Evolutionary conservation across 768 basidiomycete genomes (phyloP), one percentile per base, ranked within the genome.

Genomic region (Suillus ampliporus): DNA sequence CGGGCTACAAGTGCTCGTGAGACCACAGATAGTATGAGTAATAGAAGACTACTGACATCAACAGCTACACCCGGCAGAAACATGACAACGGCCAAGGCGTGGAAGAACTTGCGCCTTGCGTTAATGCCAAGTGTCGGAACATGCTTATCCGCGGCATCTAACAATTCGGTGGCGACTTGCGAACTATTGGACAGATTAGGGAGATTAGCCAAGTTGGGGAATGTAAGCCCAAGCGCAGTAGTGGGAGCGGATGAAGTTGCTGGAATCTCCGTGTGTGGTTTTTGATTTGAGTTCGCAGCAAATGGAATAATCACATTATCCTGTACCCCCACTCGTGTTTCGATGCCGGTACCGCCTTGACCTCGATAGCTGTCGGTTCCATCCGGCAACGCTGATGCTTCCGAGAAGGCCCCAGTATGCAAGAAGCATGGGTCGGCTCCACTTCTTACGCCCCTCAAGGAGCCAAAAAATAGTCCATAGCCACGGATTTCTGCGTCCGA

Each of bases 21-120:
- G 70, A 56, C 54, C 10, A 35, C 54, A 28, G 17, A 40, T 56
- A 40, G 54, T 19, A 41, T 28, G 23, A 11, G 3, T 60, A 61
- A 44, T 58, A 63, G 34, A 57, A 53, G 63, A 37, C 57, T 48
- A 86, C 91, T 80, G 70, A 96, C 96, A 76, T 99, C 97, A 72
- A 94, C 76, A 1, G 89, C 92, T 62, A 99, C 87, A 0, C 97
- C 97, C 8, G 97, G 97, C 37, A 97, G 79, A 72, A 99, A 98
- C 96, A 99, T 97, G 34, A 93, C 82, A 51, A 99, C 95, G 2
- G 97, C 94, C 59, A 99, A 81, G 26, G 88, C 95, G 78, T 99
- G 97, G 78, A 99, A 99, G 77, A 92, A 98, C 77, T 99, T 99
- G 57, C 97, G 84, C 64, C 97, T 84, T 28, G 92, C 93, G 74